These are phyloP conservation scores for Aureobasidium lini DNA, from an alignment of 2,329 filamentous ascomycete genomes.

Conservation along the genomic window DNA sequence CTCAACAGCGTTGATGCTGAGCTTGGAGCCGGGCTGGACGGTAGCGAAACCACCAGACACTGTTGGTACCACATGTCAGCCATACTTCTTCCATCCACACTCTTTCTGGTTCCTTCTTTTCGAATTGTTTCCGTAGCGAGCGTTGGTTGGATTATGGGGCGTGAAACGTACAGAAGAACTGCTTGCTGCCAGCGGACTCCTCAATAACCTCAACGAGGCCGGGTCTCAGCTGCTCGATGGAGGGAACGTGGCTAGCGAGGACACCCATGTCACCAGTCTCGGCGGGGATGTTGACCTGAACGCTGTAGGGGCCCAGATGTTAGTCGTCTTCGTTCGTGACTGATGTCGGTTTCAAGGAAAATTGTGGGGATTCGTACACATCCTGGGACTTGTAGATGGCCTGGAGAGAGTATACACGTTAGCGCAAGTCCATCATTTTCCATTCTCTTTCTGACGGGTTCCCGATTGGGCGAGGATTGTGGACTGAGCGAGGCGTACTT, in stretches of 20 bases:
- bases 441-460: background rate
- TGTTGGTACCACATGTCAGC: constrained; percentile 31
- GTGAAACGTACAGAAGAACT: constrained; percentile 83
- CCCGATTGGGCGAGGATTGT: background rate
- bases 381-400: constrained; percentile 63
- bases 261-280: constrained; percentile 99
- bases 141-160: constrained; percentile 9
- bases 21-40: constrained; percentile 85
- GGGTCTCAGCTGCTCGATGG: constrained; percentile 97
- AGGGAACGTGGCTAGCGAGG: constrained; percentile 96
- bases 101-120: background rate
- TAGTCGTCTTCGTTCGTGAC: background rate
- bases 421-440: constrained; percentile 15
- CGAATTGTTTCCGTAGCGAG: background rate
- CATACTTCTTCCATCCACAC: background rate
- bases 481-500: constrained; percentile 58
- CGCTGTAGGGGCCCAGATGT: constrained; percentile 49
- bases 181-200: constrained; percentile 83
- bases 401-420: constrained; percentile 32
- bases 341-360: constrained; percentile 1
- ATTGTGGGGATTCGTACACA: constrained; percentile 48
- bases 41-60: constrained; percentile 96
- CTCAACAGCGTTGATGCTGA: constrained; percentile 99
- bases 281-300: constrained; percentile 98
- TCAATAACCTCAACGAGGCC: constrained; percentile 92